Evolutionary conservation across 2,329 filamentous ascomycete species (phyloP), one percentile per base, ranked within the genome.

Genomic region (Cadophora luteo-olivacea): DNA sequence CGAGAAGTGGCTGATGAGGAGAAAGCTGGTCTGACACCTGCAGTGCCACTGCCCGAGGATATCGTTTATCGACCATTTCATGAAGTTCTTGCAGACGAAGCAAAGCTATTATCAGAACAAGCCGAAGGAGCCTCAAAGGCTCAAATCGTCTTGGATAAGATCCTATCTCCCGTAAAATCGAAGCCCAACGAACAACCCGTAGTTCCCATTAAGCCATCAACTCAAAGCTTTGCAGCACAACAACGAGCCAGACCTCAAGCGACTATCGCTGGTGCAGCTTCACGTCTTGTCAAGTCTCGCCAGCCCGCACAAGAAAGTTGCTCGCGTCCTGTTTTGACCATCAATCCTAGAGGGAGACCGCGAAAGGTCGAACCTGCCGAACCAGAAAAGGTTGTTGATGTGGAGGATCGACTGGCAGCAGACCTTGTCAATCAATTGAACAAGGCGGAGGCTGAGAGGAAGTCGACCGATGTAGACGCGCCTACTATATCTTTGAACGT

Each of bases 1-100:
- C 86, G 87, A 74, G 89, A 91, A 75, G 87, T 90, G 78, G 87
- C 87, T 0, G 84, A 87, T n/a, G 89, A 91, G 78, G 89, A 91
- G 76, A 87, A 90, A 77, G 85, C 86, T 51, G 87, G 88, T 1
- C 79, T 91, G 65, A 91, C 88, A 0, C 89, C 88, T 0, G 81
- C 83, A 71, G 89, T 91, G 67, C 89, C 89, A 2, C 80, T 91
- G 25, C 84, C 85, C 1, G 85, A 88, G 67, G 84, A 86, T 52
- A 81, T 90, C 61, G 88, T 91, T 14, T 91, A 91, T 75, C 82
- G 87, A 25, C 88, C 88, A 0, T 91, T 88, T 70, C 86, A 89
- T 64, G 87, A 89, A 69, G 85, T 87, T 78, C 78, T 86, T 68
- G 83, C 80, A 74, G 88, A 90, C 75, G 84, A 87, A 68, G 65